Conservation (phyloP, 805 yeast species). For the Wickerhamomyces strasburgensis region DNA sequence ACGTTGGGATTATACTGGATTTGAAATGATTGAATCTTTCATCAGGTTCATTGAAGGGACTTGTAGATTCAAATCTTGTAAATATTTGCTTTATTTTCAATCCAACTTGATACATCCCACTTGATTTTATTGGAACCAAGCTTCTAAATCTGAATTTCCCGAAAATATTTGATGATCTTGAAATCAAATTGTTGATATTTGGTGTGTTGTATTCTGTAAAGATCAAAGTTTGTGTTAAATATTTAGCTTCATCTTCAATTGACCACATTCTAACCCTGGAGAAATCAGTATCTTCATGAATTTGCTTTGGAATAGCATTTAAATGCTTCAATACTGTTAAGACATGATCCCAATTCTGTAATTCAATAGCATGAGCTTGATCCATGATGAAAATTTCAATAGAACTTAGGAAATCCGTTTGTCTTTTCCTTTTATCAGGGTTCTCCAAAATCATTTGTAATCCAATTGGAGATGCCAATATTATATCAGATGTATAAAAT, state of each 20-base stretch:
- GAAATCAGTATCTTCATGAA: constrained; percentile 76
- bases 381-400: constrained; percentile 80
- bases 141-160: constrained; percentile 60
- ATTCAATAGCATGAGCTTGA: constrained; percentile 77
- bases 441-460: constrained; percentile 73
- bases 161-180: constrained; percentile 47
- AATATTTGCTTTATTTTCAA: constrained; percentile 63
- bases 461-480: constrained; percentile 90
- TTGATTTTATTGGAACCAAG: constrained; percentile 36
- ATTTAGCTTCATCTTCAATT: constrained; percentile 72
- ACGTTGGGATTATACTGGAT: constrained; percentile 67
- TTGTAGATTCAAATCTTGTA: constrained; percentile 57
- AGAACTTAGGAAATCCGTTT: constrained; percentile 80
- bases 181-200: constrained; percentile 60
- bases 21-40: constrained; percentile 78
- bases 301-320: constrained; percentile 72
- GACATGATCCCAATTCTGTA: constrained; percentile 92
- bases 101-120: constrained; percentile 63
- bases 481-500: constrained; percentile 79
- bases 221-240: constrained; percentile 71
- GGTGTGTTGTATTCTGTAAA: constrained; percentile 80
- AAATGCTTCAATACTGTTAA: constrained; percentile 58
- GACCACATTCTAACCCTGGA: constrained; percentile 90
- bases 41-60: constrained; percentile 68
- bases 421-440: constrained; percentile 50